Base-by-base conservation (phyloP, 164 flowering plant species). In the Chloranthus sessilifolius region DNA sequence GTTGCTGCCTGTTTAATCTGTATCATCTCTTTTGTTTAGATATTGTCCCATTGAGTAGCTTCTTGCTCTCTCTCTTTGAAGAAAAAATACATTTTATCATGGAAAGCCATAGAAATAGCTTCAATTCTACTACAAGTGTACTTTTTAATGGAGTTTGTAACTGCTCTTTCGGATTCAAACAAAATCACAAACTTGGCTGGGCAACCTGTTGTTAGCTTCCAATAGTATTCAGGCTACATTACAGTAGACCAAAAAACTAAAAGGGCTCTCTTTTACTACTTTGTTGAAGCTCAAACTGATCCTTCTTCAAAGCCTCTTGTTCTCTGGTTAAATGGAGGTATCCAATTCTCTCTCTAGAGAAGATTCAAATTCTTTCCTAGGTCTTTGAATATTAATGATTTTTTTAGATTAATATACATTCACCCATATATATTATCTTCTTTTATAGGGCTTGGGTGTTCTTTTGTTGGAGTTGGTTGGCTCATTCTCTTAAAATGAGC, bases 321-420 rank as follows among this genome's bases (percentile, higher is more conserved):
- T 42, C 76, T 84, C 25, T 84, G 92, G 88, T 52, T 84, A 7
- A 84, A 84, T 79, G 92, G 92, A 75, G 92, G 92, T 84, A 7
- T 38, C 56, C 2, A 25, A 14, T 11, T 23, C 34, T 17, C 40
- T 21, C 42, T 30, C n/a, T n/a, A n/a, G 21, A 27, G 19, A 17
- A 28, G 2, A 47, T n/a, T 27, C 8, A 19, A 20, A 8, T 8
- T 4, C 9, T 2, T 34, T 3, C 26, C 17, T 6, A 11, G n/a
- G 27, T 26, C n/a, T 55, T 26, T 44, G 36, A 20, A 11, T 11
- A 25, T 2, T 26, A 8, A 31, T 25, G n/a, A 5, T 29, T 26
- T 17, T 19, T 2, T n/a, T n/a, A n/a, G n/a, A n/a, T n/a, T n/a
- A n/a, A n/a, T n/a, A n/a, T n/a, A n/a, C n/a, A n/a, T n/a, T n/a